Evolutionary conservation across 176 grass and related monocot species (phyloP).

Genomic region (Carex littledalei): DNA sequence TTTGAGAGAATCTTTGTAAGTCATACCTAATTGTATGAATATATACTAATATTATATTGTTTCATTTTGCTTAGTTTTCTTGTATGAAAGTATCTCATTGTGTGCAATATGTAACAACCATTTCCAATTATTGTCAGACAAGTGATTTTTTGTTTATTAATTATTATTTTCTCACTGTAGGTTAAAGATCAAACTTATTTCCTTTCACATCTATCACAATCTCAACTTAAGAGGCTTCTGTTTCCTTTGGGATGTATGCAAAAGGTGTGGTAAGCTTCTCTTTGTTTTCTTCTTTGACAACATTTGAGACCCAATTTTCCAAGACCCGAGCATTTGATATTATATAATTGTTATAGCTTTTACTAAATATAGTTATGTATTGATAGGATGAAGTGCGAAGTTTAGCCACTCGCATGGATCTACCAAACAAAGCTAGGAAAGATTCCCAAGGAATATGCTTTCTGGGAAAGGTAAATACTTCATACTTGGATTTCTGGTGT

Average conservation of each 20-base stretch:
- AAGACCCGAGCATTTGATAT: background rate
- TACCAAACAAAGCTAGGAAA: slow-evolving; percentile 84
- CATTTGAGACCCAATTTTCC: no score
- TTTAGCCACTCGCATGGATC: slow-evolving; percentile 54
- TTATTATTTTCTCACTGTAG: slow-evolving; percentile 37
- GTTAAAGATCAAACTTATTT: slow-evolving; percentile 98
- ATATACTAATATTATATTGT: background rate
- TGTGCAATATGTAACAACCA: background rate
- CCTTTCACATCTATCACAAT: slow-evolving; percentile 84
- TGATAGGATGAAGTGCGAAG: slow-evolving; percentile 72
- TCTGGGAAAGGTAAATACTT: slow-evolving; percentile 72
- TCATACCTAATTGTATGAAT: no score
- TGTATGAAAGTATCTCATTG: background rate
- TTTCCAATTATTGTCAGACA: background rate
- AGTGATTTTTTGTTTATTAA: slow-evolving; percentile 13
- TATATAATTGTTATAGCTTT: background rate
- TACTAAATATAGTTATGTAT: slow-evolving; percentile 12
- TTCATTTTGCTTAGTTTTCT: background rate
- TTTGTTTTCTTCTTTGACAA: no score
- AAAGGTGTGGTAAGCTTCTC: slow-evolving; percentile 44
- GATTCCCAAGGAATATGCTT: slow-evolving; percentile 98
- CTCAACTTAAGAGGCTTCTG: slow-evolving; percentile 82
- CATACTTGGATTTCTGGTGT: background rate
- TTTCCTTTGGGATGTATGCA: slow-evolving; percentile 77
- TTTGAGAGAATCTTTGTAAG: no score